Evolutionary conservation across 2,329 filamentous ascomycete species (phyloP).

Genomic region (Tolypocladium sp.): DNA sequence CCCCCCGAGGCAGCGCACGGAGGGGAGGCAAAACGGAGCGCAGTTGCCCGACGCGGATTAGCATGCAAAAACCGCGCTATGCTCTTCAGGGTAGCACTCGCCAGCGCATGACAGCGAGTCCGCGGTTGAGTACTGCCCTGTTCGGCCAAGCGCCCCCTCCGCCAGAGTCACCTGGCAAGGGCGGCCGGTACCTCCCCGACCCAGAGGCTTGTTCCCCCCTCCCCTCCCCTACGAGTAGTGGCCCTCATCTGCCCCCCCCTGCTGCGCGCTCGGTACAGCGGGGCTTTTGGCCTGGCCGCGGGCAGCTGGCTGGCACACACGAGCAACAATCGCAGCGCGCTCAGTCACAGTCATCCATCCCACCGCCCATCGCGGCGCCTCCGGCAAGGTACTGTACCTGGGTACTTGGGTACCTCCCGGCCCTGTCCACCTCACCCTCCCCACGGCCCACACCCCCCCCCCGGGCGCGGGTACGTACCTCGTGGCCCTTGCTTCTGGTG

Average conservation of each 20-base stretch:
- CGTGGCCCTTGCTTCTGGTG: constrained; percentile 1
- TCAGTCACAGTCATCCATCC: not conserved
- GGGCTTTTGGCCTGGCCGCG: not conserved
- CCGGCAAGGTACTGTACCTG: not conserved
- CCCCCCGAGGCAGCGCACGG: not conserved
- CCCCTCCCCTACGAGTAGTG: not conserved
- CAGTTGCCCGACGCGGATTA: not conserved
- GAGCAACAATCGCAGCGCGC: not conserved
- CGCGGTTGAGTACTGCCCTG: not conserved
- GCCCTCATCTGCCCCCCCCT: not conserved
- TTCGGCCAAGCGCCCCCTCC: not conserved
- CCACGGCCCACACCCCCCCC: not conserved
- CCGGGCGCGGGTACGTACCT: constrained; percentile 1
- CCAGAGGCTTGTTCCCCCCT: constrained; percentile 1
- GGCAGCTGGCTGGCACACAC: not conserved
- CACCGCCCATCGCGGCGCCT: not conserved
- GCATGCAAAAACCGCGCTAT: not conserved
- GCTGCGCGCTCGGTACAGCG: not conserved
- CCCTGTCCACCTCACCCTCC: not conserved
- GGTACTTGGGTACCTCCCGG: not conserved
- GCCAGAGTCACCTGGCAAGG: not conserved
- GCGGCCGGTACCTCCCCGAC: constrained; percentile 3
- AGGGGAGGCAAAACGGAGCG: not conserved
- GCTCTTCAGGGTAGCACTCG: not conserved
- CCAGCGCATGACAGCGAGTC: not conserved